Evolutionary conservation across 352 stramenopile genomes (phyloP).

Genomic region (Pythium myriotylum): DNA sequence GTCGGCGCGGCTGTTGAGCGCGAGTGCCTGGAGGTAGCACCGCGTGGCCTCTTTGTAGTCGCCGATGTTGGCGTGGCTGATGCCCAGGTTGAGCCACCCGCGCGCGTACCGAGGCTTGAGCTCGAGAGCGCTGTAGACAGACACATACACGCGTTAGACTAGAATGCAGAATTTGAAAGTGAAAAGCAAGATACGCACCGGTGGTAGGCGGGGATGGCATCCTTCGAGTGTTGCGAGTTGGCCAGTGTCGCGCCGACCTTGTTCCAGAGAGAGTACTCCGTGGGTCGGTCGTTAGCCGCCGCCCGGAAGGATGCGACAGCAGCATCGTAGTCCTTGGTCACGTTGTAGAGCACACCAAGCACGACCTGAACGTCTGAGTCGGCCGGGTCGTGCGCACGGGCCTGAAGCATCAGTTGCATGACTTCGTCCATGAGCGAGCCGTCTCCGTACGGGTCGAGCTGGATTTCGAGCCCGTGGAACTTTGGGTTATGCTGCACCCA

Average conservation of each 20-base stretch:
- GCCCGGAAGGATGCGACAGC: constrained; percentile 90
- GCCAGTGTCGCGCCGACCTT: constrained; percentile 97
- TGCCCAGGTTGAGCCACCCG: constrained; percentile 98
- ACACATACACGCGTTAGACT: background rate
- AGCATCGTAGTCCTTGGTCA: constrained; percentile 95
- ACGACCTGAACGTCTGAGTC: constrained; percentile 90
- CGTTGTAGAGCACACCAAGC: constrained; percentile 97
- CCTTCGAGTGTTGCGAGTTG: constrained; percentile 93
- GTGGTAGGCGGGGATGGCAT: constrained; percentile 94
- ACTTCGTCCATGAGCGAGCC: constrained; percentile 92
- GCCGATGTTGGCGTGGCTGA: constrained; percentile 95
- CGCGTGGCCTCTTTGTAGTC: constrained; percentile 96
- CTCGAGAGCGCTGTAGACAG: constrained; percentile 76
- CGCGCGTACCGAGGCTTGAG: constrained; percentile 97
- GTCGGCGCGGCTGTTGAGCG: constrained; percentile 93
- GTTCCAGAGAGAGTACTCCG: constrained; percentile 98
- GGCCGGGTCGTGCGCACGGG: constrained; percentile 70
- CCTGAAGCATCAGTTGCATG: constrained; percentile 94
- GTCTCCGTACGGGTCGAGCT: constrained; percentile 88
- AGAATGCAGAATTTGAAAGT: too few relatives aligned
- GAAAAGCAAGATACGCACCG: constrained; percentile 40
- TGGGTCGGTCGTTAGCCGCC: constrained; percentile 76
- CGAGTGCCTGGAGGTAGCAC: constrained; percentile 97
- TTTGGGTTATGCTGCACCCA: constrained; percentile 98
- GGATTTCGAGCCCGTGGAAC: constrained; percentile 93